A percentile compares a stretch with the other conserved stretches of the same genome.
phyloP scores from a whole-genome alignment of 2,329 filamentous ascomycete genomes.

The Pseudofabraea citricarpa region DNA sequence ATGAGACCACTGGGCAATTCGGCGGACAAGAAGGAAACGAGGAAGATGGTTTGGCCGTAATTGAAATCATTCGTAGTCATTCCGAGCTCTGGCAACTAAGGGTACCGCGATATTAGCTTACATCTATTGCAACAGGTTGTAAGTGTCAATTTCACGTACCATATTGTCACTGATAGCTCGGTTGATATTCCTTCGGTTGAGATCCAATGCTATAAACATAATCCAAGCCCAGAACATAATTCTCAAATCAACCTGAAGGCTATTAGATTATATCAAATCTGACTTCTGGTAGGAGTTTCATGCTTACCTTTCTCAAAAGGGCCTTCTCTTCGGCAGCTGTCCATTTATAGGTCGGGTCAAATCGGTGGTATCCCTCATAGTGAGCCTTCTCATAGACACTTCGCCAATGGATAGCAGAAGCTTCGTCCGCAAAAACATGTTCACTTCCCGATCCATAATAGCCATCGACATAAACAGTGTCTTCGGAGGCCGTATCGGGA shows the following conservation, averaged over 20 bases:
- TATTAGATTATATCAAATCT: not conserved
- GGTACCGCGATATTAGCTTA: constrained; percentile 55
- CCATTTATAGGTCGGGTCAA: constrained; percentile 32
- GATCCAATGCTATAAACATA: constrained; percentile 52
- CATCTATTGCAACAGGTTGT: no score
- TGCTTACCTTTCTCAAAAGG: constrained; percentile 24
- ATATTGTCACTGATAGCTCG: not conserved
- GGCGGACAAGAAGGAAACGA: constrained; percentile 27
- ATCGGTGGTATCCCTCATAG: no score
- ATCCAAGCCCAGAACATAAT: constrained; percentile 32
- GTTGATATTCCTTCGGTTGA: not conserved
- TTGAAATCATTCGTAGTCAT: constrained; percentile 44
- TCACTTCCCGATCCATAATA: no score
- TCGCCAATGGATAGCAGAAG: no score
- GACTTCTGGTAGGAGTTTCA: constrained; percentile 23
- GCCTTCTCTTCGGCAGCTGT: constrained; percentile 31
- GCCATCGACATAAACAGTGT: no score
- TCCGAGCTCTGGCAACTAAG: constrained; percentile 49
- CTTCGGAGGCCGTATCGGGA: no score
- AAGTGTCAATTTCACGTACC: constrained; percentile 55
- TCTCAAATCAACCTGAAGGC: not conserved
- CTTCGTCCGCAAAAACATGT: no score
- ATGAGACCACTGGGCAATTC: constrained; percentile 51
- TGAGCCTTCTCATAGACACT: no score
- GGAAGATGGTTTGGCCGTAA: constrained; percentile 39